Evolutionary conservation across 1,284 basidiomycete species (phyloP).

Genomic region (Apiotrichum sp.): DNA sequence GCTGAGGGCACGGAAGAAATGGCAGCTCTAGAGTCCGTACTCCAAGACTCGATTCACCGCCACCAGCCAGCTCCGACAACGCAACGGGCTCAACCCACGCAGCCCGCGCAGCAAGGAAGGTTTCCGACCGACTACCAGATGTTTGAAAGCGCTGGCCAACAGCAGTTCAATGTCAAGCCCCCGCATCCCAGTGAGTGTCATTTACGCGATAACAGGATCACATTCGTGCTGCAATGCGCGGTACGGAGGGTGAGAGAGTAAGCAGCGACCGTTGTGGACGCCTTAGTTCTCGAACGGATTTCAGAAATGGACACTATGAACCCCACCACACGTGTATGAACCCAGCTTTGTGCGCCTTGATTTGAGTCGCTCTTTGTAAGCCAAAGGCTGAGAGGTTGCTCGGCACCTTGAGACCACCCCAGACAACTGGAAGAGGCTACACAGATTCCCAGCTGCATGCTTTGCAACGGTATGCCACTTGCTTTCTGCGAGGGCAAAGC

Average conservation of each 20-base stretch:
- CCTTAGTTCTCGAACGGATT: constrained; percentile 16
- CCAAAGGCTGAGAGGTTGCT: too few relatives aligned
- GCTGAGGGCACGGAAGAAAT: constrained; percentile 22
- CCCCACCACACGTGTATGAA: too few relatives aligned
- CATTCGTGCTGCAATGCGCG: neutral
- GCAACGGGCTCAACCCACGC: too few relatives aligned
- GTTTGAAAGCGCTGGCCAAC: neutral
- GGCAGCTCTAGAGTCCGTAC: constrained; percentile 12
- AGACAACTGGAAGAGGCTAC: too few relatives aligned
- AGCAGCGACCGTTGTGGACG: neutral
- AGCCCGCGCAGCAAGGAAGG: neutral
- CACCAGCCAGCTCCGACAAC: neutral
- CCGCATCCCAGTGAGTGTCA: neutral
- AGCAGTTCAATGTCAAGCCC: neutral
- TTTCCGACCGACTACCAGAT: too few relatives aligned
- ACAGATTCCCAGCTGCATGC: too few relatives aligned
- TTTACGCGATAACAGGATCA: neutral
- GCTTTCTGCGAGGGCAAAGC: too few relatives aligned
- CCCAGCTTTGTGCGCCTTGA: too few relatives aligned
- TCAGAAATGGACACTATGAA: too few relatives aligned
- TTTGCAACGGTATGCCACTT: too few relatives aligned
- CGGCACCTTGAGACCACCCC: too few relatives aligned
- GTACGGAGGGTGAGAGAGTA: neutral
- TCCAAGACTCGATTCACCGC: neutral
- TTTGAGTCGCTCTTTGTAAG: too few relatives aligned